These are phyloP conservation scores for Chlamydomonas incerta DNA, from an alignment of 139 green algal genomes.

Conservation along the genomic window DNA sequence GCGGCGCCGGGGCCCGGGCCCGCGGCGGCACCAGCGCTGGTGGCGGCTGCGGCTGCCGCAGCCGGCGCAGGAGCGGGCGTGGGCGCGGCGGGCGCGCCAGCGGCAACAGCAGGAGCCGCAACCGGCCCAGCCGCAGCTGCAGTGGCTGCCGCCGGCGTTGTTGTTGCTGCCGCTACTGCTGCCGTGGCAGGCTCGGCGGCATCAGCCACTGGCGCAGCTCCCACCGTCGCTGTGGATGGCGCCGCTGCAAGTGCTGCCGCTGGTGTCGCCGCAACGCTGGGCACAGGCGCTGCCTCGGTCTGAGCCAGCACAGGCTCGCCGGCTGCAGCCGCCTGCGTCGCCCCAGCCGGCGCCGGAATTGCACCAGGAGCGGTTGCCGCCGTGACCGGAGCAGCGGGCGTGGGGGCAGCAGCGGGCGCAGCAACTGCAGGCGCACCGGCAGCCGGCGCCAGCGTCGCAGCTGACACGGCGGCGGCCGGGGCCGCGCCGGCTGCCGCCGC, in stretches of 20 bases:
- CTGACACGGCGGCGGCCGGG: neutral
- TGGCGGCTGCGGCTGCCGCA: neutral
- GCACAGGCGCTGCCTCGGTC: too few relatives aligned
- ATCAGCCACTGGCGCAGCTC: neutral
- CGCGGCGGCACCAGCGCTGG: neutral
- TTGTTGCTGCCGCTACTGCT: neutral
- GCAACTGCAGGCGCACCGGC: neutral
- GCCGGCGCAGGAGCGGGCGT: neutral
- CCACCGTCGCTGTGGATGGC: too few relatives aligned
- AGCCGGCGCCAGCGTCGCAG: neutral
- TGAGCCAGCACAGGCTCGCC: too few relatives aligned
- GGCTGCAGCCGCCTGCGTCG: too few relatives aligned
- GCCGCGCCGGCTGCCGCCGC: neutral
- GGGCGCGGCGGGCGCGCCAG: neutral
- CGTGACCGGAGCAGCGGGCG: neutral
- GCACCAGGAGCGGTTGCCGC: too few relatives aligned
- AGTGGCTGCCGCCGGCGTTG: neutral
- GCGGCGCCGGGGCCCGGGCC: neutral
- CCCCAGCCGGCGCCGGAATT: too few relatives aligned
- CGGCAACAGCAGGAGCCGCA: neutral
- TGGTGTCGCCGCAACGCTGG: too few relatives aligned
- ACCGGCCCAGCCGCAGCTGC: neutral
- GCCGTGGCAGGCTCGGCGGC: neutral
- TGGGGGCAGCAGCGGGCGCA: neutral
- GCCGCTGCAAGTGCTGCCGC: neutral